phyloP scores from a whole-genome alignment of 495 filamentous ascomycete genomes.

The Aspergillus carlsbadensis region DNA sequence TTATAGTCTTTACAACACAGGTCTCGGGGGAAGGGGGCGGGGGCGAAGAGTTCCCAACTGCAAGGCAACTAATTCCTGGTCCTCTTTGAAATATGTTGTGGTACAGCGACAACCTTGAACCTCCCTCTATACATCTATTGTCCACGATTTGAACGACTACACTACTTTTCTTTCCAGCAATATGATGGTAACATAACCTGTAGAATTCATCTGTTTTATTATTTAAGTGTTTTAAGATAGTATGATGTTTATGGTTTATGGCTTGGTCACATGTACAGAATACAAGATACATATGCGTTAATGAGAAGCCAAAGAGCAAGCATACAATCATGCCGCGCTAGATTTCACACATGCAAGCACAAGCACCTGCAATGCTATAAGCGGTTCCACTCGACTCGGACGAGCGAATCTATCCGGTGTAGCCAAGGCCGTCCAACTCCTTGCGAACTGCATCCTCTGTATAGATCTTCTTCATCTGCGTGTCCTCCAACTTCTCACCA shows the following conservation, averaged over 20 bases:
- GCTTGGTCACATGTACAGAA: neutral
- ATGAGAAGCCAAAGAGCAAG: conserved; percentile 1
- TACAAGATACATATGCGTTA: neutral
- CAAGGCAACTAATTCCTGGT: no score
- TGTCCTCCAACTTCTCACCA: conserved; percentile 96
- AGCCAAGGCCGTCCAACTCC: conserved; percentile 70
- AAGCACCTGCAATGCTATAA: neutral
- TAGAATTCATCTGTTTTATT: no score
- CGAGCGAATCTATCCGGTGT: conserved; percentile 47
- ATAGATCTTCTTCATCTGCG: conserved; percentile 96
- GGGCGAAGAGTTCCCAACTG: no score
- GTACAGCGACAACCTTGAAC: no score
- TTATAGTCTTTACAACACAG: conserved; percentile 79
- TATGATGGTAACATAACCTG: no score
- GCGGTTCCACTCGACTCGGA: neutral
- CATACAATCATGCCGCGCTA: conserved; percentile 1
- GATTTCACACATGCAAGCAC: conserved; percentile 9
- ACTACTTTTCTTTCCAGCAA: no score
- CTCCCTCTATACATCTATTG: no score
- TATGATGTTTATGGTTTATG: neutral
- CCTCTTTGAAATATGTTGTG: conserved; percentile 71
- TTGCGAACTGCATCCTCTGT: conserved; percentile 80
- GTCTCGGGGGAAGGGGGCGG: conserved; percentile 22
- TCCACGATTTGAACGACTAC: no score
- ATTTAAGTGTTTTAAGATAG: neutral